Conservation (phyloP, 2,329 filamentous ascomycete genomes). For the Akanthomyces uredinophilus region DNA sequence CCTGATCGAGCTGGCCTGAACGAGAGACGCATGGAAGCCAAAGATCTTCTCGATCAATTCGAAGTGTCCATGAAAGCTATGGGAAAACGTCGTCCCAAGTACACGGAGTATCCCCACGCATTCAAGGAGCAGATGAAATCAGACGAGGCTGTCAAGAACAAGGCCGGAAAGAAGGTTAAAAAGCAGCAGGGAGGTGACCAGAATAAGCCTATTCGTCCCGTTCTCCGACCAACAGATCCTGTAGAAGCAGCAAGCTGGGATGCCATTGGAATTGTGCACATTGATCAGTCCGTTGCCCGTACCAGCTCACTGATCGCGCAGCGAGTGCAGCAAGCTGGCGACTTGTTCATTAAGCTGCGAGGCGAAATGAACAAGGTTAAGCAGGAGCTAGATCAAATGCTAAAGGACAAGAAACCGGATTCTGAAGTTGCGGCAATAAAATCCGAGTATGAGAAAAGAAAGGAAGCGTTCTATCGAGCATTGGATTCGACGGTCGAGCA, state of each 20-base stretch:
- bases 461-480: constrained; percentile 45
- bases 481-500: constrained; percentile 50
- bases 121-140: constrained; percentile 44
- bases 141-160: constrained; percentile 41
- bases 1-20: constrained; percentile 35
- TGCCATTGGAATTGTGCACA: constrained; percentile 43
- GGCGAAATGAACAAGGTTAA: constrained; percentile 44
- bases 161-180: constrained; percentile 41
- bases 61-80: constrained; percentile 37
- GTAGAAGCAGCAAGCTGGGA: constrained; percentile 50
- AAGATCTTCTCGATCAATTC: constrained; percentile 35
- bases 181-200: constrained; percentile 38
- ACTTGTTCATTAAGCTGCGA: constrained; percentile 44
- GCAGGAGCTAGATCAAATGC: constrained; percentile 38
- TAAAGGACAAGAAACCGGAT: constrained; percentile 37
- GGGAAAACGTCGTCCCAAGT: constrained; percentile 40
- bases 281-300: constrained; percentile 37
- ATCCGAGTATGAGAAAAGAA: constrained; percentile 38
- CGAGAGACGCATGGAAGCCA: constrained; percentile 37
- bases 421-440: constrained; percentile 34
- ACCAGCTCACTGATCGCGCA: constrained; percentile 37
- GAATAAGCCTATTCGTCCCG: constrained; percentile 38
- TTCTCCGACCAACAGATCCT: constrained; percentile 39
- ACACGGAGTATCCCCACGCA: constrained; percentile 42
- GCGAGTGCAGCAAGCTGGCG: constrained; percentile 47